These are phyloP conservation scores for Ogataea angusta DNA, from an alignment of 805 yeast genomes.

Conservation along the genomic window DNA sequence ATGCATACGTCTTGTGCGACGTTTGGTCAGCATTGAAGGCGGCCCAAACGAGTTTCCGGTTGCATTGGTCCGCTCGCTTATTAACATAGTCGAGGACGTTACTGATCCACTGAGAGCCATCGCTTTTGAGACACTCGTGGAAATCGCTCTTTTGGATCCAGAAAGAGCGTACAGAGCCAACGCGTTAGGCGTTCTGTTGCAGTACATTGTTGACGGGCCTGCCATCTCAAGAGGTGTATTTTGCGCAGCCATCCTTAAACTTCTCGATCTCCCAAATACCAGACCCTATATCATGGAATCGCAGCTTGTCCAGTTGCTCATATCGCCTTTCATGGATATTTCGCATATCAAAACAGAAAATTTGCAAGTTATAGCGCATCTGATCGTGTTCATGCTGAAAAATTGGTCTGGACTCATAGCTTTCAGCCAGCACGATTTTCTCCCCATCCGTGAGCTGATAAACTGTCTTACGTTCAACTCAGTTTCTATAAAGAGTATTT, in stretches of 20 bases:
- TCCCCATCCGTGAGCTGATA: conserved; percentile 54
- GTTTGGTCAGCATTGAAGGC: conserved; percentile 50
- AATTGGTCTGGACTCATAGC: conserved; percentile 75
- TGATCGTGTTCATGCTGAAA: conserved; percentile 60
- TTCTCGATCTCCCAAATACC: conserved; percentile 56
- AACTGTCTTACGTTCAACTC: conserved; percentile 60
- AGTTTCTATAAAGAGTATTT: conserved; percentile 51
- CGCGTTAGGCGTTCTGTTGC: conserved; percentile 43
- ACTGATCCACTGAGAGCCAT: conserved; percentile 49
- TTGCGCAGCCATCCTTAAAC: conserved; percentile 46
- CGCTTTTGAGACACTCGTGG: conserved; percentile 53
- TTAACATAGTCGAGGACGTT: conserved; percentile 55
- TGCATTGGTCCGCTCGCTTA: conserved; percentile 66
- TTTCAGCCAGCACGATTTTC: conserved; percentile 54
- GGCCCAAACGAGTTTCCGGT: conserved; percentile 54
- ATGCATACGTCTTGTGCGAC: conserved; percentile 68
- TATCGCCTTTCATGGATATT: conserved; percentile 70
- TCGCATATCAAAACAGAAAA: conserved; percentile 47
- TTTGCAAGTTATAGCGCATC: conserved; percentile 56
- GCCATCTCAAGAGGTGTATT: conserved; percentile 41
- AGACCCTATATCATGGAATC: conserved; percentile 56
- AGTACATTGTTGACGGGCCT: conserved; percentile 53
- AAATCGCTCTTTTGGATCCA: conserved; percentile 45
- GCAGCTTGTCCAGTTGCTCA: conserved; percentile 56
- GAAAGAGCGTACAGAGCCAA: conserved; percentile 40